Conservation (phyloP, 2,329 filamentous ascomycete species). For the Calonectria pseudoreteaudii region DNA sequence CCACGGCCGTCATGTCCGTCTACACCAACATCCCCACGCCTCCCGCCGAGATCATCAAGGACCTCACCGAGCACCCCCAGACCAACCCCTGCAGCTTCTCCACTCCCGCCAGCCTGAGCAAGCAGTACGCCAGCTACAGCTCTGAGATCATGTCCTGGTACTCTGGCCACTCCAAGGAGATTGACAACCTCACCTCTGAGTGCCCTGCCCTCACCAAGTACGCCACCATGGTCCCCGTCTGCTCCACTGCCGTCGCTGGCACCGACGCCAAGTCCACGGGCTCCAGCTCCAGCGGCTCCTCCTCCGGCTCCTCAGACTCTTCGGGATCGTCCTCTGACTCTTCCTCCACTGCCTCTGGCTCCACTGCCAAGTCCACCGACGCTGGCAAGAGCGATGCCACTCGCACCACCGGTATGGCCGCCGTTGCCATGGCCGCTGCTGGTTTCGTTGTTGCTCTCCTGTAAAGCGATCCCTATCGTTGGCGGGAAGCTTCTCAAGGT, state of each 20-base stretch:
- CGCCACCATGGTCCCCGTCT: constrained; percentile 37
- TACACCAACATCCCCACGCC: constrained; percentile 46
- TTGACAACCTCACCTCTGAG: constrained; percentile 39
- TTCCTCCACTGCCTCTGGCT: background rate
- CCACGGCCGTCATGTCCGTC: constrained; percentile 39
- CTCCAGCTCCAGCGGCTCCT: background rate
- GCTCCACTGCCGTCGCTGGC: constrained; percentile 26
- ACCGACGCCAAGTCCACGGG: constrained; percentile 19
- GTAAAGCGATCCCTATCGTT: constrained; percentile 31
- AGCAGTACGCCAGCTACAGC: constrained; percentile 48
- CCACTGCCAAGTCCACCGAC: constrained; percentile 14
- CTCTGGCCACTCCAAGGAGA: constrained; percentile 39
- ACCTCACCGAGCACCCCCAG: constrained; percentile 37
- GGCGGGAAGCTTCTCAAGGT: background rate
- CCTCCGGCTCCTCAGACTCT: background rate
- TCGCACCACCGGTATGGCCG: constrained; percentile 43
- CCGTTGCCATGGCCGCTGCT: constrained; percentile 46
- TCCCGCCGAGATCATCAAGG: constrained; percentile 43
- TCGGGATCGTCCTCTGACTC: background rate
- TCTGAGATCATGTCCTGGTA: constrained; percentile 47
- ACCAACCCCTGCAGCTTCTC: constrained; percentile 49
- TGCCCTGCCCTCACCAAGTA: constrained; percentile 42
- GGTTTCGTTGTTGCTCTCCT: constrained; percentile 45
- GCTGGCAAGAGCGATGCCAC: constrained; percentile 36
- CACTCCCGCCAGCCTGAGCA: constrained; percentile 46